These are phyloP conservation scores for Angomonas deanei DNA, from an alignment of 208 protist genomes.

Conservation along the genomic window DNA sequence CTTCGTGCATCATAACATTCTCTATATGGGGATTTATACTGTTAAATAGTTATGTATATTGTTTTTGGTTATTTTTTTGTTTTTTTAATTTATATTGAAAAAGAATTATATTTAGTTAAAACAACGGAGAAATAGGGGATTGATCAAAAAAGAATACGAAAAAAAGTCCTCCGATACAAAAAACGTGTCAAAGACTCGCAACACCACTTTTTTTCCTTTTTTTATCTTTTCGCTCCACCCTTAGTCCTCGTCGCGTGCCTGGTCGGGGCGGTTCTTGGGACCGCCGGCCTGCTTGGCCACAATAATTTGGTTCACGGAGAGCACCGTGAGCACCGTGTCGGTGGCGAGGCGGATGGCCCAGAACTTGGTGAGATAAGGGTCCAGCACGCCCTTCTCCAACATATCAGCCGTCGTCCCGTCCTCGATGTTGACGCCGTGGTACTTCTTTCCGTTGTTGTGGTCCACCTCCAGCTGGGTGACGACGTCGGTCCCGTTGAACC, in stretches of 20 bases:
- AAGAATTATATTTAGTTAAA: not conserved
- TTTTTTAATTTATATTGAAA: too few species aligned
- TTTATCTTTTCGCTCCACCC: not conserved
- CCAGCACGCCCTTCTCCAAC: constrained; percentile 87
- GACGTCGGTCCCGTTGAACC: constrained; percentile 94
- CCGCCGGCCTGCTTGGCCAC: constrained; percentile 97
- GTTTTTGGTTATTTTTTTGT: not conserved
- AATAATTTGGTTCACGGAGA: constrained; percentile 96
- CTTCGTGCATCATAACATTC: too few species aligned
- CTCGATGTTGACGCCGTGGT: constrained; percentile 94
- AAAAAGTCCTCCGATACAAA: too few species aligned
- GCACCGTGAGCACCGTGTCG: constrained; percentile 95
- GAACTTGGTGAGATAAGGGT: constrained; percentile 91
- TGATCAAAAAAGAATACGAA: too few species aligned
- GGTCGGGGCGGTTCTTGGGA: constrained; percentile 88
- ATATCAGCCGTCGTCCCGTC: constrained; percentile 79
- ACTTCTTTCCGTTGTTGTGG: constrained; percentile 89
- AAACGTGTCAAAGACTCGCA: not conserved
- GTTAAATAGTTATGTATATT: too few species aligned
- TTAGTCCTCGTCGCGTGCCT: constrained; percentile 81
- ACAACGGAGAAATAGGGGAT: too few species aligned
- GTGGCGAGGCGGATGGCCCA: constrained; percentile 95
- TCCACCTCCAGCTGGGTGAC: constrained; percentile 95
- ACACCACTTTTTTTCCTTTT: not conserved
- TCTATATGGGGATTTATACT: too few species aligned